Conservation (phyloP, 495 filamentous ascomycete species). For the Hypoxylon trugodes region DNA sequence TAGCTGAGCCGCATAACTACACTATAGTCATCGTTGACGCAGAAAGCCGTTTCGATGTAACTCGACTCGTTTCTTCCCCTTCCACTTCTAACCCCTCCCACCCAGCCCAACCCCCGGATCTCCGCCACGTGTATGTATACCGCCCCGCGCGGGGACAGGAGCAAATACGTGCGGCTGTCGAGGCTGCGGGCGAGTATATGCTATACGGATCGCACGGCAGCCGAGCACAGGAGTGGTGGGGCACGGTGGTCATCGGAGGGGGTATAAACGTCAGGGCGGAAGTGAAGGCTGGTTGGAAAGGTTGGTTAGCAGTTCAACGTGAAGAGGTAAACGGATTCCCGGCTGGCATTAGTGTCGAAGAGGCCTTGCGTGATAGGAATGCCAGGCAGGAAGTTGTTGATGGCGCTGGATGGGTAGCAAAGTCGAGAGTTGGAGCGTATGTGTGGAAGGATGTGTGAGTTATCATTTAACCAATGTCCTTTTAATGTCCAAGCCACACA, state of each 20-base stretch:
- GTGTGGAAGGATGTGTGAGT: slow-evolving; percentile 35
- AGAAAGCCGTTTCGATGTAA: slow-evolving; percentile 70
- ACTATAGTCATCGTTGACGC: slow-evolving; percentile 76
- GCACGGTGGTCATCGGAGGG: slow-evolving; percentile 56
- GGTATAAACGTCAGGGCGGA: slow-evolving; percentile 31
- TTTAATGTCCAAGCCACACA: too few species aligned
- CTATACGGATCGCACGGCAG: slow-evolving; percentile 54
- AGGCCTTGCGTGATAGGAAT: slow-evolving; percentile 62
- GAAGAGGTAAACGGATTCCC: slow-evolving; percentile 59
- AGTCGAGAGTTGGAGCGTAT: slow-evolving; percentile 40
- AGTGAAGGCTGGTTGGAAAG: slow-evolving; percentile 55
- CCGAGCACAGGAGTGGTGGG: slow-evolving; percentile 59
- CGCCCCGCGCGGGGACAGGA: slow-evolving; percentile 40
- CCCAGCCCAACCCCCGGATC: slow-evolving; percentile 36
- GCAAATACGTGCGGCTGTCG: slow-evolving; percentile 41
- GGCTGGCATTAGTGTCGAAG: slow-evolving; percentile 60
- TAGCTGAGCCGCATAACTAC: slow-evolving; percentile 61
- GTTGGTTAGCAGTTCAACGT: slow-evolving; percentile 58
- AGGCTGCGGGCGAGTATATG: slow-evolving; percentile 55
- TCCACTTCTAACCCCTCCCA: slow-evolving; percentile 10
- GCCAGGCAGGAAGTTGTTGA: slow-evolving; percentile 54
- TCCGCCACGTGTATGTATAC: slow-evolving; percentile 55
- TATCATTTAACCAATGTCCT: too few species aligned
- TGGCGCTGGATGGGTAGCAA: slow-evolving; percentile 44
- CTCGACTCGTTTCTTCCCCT: slow-evolving; percentile 54